These are phyloP conservation scores for Collybia mongolica DNA, from an alignment of 768 basidiomycete genomes.

Conservation along the genomic window DNA sequence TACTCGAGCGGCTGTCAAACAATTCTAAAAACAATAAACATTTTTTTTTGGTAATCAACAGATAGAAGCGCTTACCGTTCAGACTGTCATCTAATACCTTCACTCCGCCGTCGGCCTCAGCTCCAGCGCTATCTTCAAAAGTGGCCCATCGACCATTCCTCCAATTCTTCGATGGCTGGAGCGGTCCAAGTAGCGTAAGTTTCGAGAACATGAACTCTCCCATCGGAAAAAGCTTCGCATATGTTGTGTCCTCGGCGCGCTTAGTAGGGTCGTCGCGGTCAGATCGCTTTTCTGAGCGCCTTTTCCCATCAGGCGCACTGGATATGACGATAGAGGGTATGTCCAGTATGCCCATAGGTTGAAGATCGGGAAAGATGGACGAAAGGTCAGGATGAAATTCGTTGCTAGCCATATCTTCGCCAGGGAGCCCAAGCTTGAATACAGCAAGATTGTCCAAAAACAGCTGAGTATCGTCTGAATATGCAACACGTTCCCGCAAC, in stretches of 20 bases:
- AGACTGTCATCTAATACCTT: slow-evolving; percentile 47
- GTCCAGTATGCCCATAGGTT: slow-evolving; percentile 57
- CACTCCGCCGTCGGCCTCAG: slow-evolving; percentile 36
- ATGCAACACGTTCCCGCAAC: slow-evolving; percentile 60
- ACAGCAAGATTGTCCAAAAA: slow-evolving; percentile 41
- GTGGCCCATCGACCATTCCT: slow-evolving; percentile 62
- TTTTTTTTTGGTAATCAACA: background rate
- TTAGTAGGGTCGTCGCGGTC: slow-evolving; percentile 71
- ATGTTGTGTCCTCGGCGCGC: slow-evolving; percentile 76
- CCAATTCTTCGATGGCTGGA: slow-evolving; percentile 80
- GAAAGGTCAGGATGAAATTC: slow-evolving; percentile 38
- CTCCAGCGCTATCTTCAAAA: slow-evolving; percentile 52
- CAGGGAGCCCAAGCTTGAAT: slow-evolving; percentile 24
- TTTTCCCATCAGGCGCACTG: slow-evolving; percentile 37
- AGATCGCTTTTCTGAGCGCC: slow-evolving; percentile 57
- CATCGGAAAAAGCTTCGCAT: slow-evolving; percentile 72
- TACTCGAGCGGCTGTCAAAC: slow-evolving; percentile 34
- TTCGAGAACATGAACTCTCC: slow-evolving; percentile 78
- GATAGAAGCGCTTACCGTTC: slow-evolving; percentile 40
- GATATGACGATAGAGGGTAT: slow-evolving; percentile 30
- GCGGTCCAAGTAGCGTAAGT: slow-evolving; percentile 80
- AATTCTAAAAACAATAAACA: slow-evolving; percentile 29
- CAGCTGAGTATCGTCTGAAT: slow-evolving; percentile 54
- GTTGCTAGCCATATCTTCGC: slow-evolving; percentile 5
- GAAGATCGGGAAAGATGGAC: slow-evolving; percentile 84